phyloP scores from a whole-genome alignment of 306 rosid genomes.

The Luffa acutangula region DNA sequence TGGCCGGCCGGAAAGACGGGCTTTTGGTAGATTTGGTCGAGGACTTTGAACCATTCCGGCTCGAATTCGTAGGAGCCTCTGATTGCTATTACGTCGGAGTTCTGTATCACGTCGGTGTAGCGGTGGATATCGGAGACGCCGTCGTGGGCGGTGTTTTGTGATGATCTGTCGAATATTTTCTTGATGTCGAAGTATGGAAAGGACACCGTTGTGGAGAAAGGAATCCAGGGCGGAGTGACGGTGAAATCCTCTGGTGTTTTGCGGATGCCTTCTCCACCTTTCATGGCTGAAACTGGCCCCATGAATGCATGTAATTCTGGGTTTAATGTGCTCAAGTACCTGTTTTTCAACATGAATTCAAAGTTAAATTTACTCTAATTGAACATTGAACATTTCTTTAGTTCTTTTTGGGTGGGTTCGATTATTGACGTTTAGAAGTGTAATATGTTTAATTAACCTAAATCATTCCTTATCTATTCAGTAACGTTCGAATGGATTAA shows the following conservation, averaged over 20 bases:
- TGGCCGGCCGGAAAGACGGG: slow-evolving; percentile 18
- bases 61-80: slow-evolving; percentile 17
- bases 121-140: not conserved
- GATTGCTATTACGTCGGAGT: not conserved
- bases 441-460: no score
- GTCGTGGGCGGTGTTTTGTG: not conserved
- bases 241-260: slow-evolving; percentile 3
- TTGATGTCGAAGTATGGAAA: slow-evolving; percentile 1
- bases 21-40: not conserved
- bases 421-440: no score
- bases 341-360: not conserved
- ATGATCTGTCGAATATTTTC: not conserved
- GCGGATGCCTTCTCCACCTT: not conserved
- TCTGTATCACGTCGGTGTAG: not conserved
- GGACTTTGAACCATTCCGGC: slow-evolving; percentile 8
- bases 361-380: no score
- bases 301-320: not conserved
- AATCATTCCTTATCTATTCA: no score
- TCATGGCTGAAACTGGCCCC: not conserved
- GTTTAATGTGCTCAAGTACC: not conserved
- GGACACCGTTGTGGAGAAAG: slow-evolving; percentile 9
- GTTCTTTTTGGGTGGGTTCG: no score
- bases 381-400: no score
- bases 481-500: no score
- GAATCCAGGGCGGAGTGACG: slow-evolving; percentile 18